phyloP scores from a whole-genome alignment of 805 yeast genomes.

The Torulaspora delbrueckii region DNA sequence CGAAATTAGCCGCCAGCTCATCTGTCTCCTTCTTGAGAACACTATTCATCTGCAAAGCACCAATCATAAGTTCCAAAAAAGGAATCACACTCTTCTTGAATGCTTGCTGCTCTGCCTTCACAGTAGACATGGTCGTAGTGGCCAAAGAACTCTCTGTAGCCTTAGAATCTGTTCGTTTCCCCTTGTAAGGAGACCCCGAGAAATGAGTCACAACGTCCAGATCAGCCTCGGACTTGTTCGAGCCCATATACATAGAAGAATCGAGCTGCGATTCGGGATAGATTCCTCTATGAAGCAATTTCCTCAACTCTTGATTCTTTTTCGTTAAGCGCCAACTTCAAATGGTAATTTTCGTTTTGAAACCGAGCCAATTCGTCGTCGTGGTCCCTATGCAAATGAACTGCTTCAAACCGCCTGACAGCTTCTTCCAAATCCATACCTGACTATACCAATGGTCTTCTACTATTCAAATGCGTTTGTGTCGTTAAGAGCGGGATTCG shows the following conservation, averaged over 20 bases:
- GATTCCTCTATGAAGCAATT: background rate
- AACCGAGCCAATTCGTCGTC: constrained; percentile 11
- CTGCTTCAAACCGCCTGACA: constrained; percentile 6
- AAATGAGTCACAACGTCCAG: constrained; percentile 17
- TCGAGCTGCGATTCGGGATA: background rate
- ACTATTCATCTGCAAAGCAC: constrained; percentile 18
- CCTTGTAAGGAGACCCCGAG: constrained; percentile 24
- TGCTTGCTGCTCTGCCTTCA: constrained; percentile 15
- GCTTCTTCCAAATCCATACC: constrained; percentile 4
- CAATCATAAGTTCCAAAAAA: constrained; percentile 20
- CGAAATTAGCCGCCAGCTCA: constrained; percentile 12
- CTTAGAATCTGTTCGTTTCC: constrained; percentile 10
- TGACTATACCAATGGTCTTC: background rate
- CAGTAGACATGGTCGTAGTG: constrained; percentile 17
- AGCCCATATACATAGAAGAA: background rate
- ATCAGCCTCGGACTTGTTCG: constrained; percentile 4
- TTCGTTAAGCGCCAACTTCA: constrained; percentile 21
- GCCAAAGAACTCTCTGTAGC: constrained; percentile 23
- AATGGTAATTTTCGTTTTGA: constrained; percentile 25
- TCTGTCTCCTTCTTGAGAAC: constrained; percentile 21
- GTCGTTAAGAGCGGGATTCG: background rate
- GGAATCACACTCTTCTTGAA: constrained; percentile 22
- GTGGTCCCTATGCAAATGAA: constrained; percentile 2
- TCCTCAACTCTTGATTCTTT: constrained; percentile 20
- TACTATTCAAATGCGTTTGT: background rate